Conservation (phyloP, 2,329 filamentous ascomycete genomes). For the Didymosphaeria variabile region DNA sequence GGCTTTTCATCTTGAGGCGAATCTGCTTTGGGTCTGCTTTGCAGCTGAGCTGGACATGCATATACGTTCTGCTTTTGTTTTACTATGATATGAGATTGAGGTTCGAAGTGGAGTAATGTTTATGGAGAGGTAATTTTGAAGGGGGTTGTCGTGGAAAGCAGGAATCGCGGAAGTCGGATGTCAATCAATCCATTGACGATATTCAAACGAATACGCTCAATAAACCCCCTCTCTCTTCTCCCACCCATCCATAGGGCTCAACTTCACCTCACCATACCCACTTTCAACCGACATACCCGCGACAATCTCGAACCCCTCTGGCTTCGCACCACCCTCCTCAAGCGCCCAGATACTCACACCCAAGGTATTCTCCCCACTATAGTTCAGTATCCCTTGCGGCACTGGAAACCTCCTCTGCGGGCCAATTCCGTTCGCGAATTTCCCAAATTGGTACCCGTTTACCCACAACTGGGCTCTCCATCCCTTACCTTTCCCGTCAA, state of each 20-base stretch:
- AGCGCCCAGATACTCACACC: slow-evolving; percentile 74
- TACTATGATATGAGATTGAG: background rate
- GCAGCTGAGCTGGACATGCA: background rate
- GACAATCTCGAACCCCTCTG: slow-evolving; percentile 63
- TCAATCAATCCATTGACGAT: no score
- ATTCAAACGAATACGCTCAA: slow-evolving; percentile 1
- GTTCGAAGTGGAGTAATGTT: no score
- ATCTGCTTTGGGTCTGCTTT: background rate
- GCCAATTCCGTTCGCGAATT: slow-evolving; percentile 72
- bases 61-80: slow-evolving; percentile 3
- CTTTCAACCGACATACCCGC: slow-evolving; percentile 56
- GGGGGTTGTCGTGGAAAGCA: no score
- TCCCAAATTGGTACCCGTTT: slow-evolving; percentile 77
- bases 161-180: no score
- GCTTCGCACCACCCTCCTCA: slow-evolving; percentile 63
- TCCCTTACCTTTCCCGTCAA: slow-evolving; percentile 30
- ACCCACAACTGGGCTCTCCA: slow-evolving; percentile 73
- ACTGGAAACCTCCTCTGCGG: slow-evolving; percentile 75
- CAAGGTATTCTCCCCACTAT: slow-evolving; percentile 72
- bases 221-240: slow-evolving; percentile 26
- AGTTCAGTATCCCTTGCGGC: slow-evolving; percentile 75
- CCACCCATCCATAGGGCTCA: slow-evolving; percentile 28
- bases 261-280: slow-evolving; percentile 26
- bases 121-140: no score
- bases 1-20: background rate